Evolutionary conservation across 441 rosid species (phyloP).

Genomic region (Populus hybrid): DNA sequence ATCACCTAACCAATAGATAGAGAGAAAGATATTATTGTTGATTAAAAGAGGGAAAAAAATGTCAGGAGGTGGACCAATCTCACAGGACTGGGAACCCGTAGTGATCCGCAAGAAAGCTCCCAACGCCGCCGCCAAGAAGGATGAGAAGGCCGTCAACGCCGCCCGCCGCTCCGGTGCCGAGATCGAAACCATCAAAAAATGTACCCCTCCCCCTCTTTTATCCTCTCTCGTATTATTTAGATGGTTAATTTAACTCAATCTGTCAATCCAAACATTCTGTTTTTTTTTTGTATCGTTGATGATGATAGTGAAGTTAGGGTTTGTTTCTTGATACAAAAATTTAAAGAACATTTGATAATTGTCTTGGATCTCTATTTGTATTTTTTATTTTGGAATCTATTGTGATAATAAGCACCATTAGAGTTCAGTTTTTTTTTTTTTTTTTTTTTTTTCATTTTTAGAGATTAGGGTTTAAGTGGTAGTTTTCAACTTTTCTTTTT

Average conservation of each 20-base stretch:
- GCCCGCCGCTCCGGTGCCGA: too few relatives aligned
- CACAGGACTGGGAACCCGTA: conserved; percentile 80
- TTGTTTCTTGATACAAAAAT: background rate
- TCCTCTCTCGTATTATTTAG: background rate
- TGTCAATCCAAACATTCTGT: background rate
- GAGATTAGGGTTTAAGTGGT: background rate
- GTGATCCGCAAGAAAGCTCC: conserved; percentile 71
- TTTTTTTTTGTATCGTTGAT: background rate
- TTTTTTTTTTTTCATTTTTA: background rate
- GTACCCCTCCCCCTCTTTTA: too few relatives aligned
- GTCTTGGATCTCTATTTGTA: background rate
- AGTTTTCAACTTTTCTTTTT: background rate
- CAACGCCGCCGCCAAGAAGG: too few relatives aligned
- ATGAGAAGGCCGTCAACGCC: too few relatives aligned
- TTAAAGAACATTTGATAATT: background rate
- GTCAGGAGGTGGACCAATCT: conserved; percentile 57
- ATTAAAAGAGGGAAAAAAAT: conserved; percentile 19
- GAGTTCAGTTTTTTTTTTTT: background rate
- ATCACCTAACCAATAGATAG: background rate
- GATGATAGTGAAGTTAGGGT: background rate
- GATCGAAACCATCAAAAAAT: too few relatives aligned
- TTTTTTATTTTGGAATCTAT: background rate
- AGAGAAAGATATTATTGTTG: background rate
- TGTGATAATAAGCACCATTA: background rate
- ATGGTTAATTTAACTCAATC: background rate